A percentile compares a stretch with the other conserved stretches of the same genome.
These are phyloP conservation scores for Podosphaera xanthii DNA, from an alignment of 2,329 filamentous ascomycete genomes.

Conservation along the genomic window DNA sequence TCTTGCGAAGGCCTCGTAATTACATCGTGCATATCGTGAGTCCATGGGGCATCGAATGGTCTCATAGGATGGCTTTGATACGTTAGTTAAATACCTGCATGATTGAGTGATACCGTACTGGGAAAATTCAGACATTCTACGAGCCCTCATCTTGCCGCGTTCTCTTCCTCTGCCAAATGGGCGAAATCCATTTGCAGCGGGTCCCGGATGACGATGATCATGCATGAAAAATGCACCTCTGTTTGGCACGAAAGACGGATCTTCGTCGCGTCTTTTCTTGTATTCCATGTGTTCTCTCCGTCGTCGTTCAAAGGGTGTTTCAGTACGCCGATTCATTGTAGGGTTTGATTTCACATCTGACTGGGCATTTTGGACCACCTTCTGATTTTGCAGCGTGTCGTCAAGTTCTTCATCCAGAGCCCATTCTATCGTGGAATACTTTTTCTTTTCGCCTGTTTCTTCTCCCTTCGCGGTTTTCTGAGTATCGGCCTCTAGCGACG, in stretches of 20 bases:
- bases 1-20: slow-evolving; percentile 14
- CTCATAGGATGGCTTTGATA: slow-evolving; percentile 22
- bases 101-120: slow-evolving; percentile 29
- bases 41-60: slow-evolving; percentile 55
- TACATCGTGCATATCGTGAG: slow-evolving; percentile 79
- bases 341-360: slow-evolving; percentile 18
- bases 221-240: slow-evolving; percentile 94
- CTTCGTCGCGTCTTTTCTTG: slow-evolving; percentile 64
- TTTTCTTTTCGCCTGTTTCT: slow-evolving; percentile 30
- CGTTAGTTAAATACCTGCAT: neutral
- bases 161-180: slow-evolving; percentile 43
- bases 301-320: slow-evolving; percentile 43
- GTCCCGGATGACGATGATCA: slow-evolving; percentile 64
- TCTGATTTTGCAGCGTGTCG: slow-evolving; percentile 15
- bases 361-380: slow-evolving; percentile 10
- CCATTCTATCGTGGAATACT: slow-evolving; percentile 12
- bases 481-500: neutral
- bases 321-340: slow-evolving; percentile 23
- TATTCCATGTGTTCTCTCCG: slow-evolving; percentile 81
- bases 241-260: slow-evolving; percentile 85
- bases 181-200: slow-evolving; percentile 54
- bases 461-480: slow-evolving; percentile 22
- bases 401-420: slow-evolving; percentile 11
- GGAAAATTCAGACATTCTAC: slow-evolving; percentile 33
- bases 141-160: slow-evolving; percentile 33